A percentile compares a stretch with the other conserved stretches of the same genome.
Evolutionary conservation across 768 basidiomycete genomes (phyloP).

Genomic region (Mycena sanguinolenta): DNA sequence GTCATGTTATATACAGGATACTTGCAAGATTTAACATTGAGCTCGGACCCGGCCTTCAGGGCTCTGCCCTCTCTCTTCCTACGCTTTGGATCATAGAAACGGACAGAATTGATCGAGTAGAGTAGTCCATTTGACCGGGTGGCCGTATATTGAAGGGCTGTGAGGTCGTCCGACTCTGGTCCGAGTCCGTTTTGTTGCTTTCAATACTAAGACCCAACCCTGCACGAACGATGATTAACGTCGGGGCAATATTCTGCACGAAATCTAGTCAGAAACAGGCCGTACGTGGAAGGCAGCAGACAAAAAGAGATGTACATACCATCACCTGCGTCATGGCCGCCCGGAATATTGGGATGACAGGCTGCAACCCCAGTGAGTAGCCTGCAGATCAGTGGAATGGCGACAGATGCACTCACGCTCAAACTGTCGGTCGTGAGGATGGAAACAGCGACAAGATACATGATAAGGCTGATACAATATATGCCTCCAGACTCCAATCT

Average conservation of each 20-base stretch:
- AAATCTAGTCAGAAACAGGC: slow-evolving; percentile 7
- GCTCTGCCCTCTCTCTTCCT: neutral
- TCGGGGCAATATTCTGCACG: slow-evolving; percentile 8
- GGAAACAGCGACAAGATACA: slow-evolving; percentile 12
- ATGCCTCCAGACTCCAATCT: slow-evolving; percentile 24
- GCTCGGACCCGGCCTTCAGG: slow-evolving; percentile 2
- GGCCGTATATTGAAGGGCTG: slow-evolving; percentile 6
- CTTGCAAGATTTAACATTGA: slow-evolving; percentile 7
- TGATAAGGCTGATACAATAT: slow-evolving; percentile 16
- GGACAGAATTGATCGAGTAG: slow-evolving; percentile 8
- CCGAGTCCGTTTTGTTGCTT: slow-evolving; percentile 1
- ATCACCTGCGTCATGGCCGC: slow-evolving; percentile 6
- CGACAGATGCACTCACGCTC: slow-evolving; percentile 3
- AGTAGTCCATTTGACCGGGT: slow-evolving; percentile 2
- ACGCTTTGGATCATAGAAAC: slow-evolving; percentile 3
- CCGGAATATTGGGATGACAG: slow-evolving; percentile 1
- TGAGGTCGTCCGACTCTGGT: slow-evolving; percentile 2
- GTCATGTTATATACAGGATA: slow-evolving; percentile 3
- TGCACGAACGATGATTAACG: slow-evolving; percentile 6
- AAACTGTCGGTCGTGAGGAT: slow-evolving; percentile 6
- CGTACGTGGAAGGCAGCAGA: slow-evolving; percentile 4
- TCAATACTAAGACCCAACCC: slow-evolving; percentile 3
- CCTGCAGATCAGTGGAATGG: slow-evolving; percentile 1
- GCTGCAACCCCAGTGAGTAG: neutral
- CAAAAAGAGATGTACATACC: slow-evolving; percentile 4